Evolutionary conservation across 805 yeast species (phyloP), one percentile per base, ranked within the genome.

Genomic region (Kazachstania africana): DNA sequence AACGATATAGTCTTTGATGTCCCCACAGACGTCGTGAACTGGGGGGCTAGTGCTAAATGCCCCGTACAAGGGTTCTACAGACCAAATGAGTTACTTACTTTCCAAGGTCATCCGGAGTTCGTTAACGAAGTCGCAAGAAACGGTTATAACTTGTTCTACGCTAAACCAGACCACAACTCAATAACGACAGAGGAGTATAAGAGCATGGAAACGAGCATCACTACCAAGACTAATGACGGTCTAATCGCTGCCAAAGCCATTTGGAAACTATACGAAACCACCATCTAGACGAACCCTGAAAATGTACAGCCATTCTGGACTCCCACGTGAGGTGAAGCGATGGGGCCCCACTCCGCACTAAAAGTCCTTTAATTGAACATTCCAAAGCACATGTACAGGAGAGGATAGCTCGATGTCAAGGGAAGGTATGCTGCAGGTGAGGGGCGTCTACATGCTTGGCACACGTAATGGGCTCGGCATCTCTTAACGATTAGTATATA

Each of bases 41-140:
- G 75, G 50, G 79, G 93, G 0, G 52, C 66, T 5, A 68, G 78
- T 6, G 53, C 61, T 1, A 62, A 53, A 25, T 78, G 94, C 39
- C 44, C 56, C 1, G 57, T 70, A 22, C 95, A 85, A 55, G 93
- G 94, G 0, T 57, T 81, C 18, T 68, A 68, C 34, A 67, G 69
- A 25, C 62, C 65, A 1, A 48, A 62, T 15, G 62, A 65, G 27
- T 33, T 79, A 6, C 54, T 85, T 15, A 71, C 91, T 0, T 69
- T 84, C 42, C 96, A 85, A 54, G 95, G 95, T 1, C 96, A 85
- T 47, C 95, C 95, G 0, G 95, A 85, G 50, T 85, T 81, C 46
- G 47, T 58, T 16, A 57, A 59, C 0, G 62, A 53, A 3, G 48
- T 49, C 14, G 49, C 54, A 3, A 26, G 26, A 16, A 33, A 35